phyloP scores from a whole-genome alignment of 2,329 filamentous ascomycete species.

The Colletotrichum trifolii region DNA sequence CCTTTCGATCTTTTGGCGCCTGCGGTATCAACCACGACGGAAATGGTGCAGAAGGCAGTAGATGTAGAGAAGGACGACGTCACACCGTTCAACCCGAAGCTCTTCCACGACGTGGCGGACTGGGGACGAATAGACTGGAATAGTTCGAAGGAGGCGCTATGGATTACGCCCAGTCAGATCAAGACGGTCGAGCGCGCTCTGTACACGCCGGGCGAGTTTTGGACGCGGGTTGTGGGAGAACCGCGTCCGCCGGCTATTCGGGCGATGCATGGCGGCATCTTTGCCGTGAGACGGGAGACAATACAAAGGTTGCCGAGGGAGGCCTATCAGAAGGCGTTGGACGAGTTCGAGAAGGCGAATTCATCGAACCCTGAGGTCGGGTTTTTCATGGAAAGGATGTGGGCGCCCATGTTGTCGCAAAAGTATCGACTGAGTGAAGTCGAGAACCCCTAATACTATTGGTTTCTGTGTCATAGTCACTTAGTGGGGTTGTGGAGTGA shows the following conservation, averaged over 20 bases:
- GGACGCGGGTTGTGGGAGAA: constrained; percentile 22
- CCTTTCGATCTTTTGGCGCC: constrained; percentile 32
- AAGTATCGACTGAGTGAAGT: constrained; percentile 22
- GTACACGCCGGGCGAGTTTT: constrained; percentile 34
- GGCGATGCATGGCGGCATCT: constrained; percentile 37
- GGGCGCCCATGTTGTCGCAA: constrained; percentile 36
- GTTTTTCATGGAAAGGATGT: constrained; percentile 38
- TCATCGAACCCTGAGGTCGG: constrained; percentile 35
- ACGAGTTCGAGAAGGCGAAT: constrained; percentile 34
- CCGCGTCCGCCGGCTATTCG: constrained; percentile 32
- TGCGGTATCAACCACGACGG: constrained; percentile 14
- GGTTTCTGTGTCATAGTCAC: neutral
- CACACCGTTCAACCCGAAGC: constrained; percentile 33
- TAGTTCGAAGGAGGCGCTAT: constrained; percentile 26
- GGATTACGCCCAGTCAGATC: constrained; percentile 36
- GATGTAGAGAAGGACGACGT: constrained; percentile 19
- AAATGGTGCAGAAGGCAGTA: constrained; percentile 31
- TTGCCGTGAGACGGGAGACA: constrained; percentile 33
- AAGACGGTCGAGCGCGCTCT: constrained; percentile 18
- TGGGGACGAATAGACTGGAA: constrained; percentile 34
- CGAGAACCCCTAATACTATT: constrained; percentile 2
- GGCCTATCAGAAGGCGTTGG: constrained; percentile 24
- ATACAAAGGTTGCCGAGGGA: constrained; percentile 26
- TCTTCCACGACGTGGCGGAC: constrained; percentile 35
- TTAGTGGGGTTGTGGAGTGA: neutral